phyloP scores from a whole-genome alignment of 2,329 filamentous ascomycete genomes.

The Neurospora crassa region DNA sequence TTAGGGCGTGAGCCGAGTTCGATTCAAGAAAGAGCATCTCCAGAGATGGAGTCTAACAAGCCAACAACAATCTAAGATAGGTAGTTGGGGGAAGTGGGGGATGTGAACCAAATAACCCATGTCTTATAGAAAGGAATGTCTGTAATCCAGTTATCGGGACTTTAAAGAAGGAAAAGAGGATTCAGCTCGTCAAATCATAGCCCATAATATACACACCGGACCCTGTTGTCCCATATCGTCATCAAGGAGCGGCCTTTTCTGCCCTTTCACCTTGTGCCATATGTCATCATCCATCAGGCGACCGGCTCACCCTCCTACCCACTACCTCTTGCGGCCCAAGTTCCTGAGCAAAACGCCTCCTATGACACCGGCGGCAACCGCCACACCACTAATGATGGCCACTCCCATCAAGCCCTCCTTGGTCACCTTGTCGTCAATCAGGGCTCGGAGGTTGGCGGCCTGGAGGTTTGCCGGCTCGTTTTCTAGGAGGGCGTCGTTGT shows the following conservation, averaged over 20 bases:
- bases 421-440: conserved; percentile 94
- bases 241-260: background rate
- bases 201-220: background rate
- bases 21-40: background rate
- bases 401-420: conserved; percentile 91
- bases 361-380: conserved; percentile 85
- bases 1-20: background rate
- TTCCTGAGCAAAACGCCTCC: conserved; percentile 80
- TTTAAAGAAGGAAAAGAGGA: background rate
- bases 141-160: background rate
- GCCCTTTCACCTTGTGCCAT: background rate
- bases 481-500: conserved; percentile 87
- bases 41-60: background rate
- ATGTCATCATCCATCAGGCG: background rate
- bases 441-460: conserved; percentile 69
- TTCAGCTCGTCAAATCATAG: background rate
- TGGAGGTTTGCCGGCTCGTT: conserved; percentile 89
- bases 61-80: background rate
- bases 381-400: conserved; percentile 87
- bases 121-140: background rate
- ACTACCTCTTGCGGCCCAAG: conserved; percentile 49
- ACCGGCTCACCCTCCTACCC: background rate
- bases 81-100: background rate
- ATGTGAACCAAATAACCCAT: background rate
- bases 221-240: background rate